Evolutionary conservation across 2,329 filamentous ascomycete genomes (phyloP).

Genomic region (Penicillium sp.): DNA sequence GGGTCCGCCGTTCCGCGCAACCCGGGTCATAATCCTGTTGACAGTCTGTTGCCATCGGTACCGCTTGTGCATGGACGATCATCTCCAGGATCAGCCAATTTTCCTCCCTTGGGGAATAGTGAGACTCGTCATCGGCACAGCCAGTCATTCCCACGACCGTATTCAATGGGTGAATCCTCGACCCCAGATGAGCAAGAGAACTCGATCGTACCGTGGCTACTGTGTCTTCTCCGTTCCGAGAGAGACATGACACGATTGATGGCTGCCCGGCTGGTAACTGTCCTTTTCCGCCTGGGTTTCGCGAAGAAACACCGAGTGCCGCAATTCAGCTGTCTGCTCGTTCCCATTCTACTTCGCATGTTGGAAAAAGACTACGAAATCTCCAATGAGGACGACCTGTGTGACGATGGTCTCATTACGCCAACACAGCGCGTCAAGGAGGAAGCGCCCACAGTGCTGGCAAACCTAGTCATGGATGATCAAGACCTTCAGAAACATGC

Average conservation of each 20-base stretch:
- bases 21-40: slow-evolving; percentile 52
- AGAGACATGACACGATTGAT: slow-evolving; percentile 57
- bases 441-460: slow-evolving; percentile 67
- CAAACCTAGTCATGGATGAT: slow-evolving; percentile 71
- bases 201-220: slow-evolving; percentile 66
- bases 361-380: slow-evolving; percentile 50
- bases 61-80: slow-evolving; percentile 31
- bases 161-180: slow-evolving; percentile 33
- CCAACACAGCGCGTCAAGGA: slow-evolving; percentile 55
- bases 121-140: slow-evolving; percentile 31
- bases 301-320: slow-evolving; percentile 59
- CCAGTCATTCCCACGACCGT: slow-evolving; percentile 32
- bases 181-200: slow-evolving; percentile 59
- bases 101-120: slow-evolving; percentile 49
- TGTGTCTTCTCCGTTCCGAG: slow-evolving; percentile 56
- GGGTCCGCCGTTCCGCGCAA: slow-evolving; percentile 46
- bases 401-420: slow-evolving; percentile 35
- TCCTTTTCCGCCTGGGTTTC: slow-evolving; percentile 63
- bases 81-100: slow-evolving; percentile 37
- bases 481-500: slow-evolving; percentile 75
- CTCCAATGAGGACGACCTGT: slow-evolving; percentile 35
- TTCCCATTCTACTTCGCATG: slow-evolving; percentile 64
- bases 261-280: slow-evolving; percentile 63
- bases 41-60: slow-evolving; percentile 56
- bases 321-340: slow-evolving; percentile 59